Evolutionary conservation across 2,329 filamentous ascomycete genomes (phyloP), one percentile per base, ranked within the genome.

Genomic region (Colletotrichum liriopes): DNA sequence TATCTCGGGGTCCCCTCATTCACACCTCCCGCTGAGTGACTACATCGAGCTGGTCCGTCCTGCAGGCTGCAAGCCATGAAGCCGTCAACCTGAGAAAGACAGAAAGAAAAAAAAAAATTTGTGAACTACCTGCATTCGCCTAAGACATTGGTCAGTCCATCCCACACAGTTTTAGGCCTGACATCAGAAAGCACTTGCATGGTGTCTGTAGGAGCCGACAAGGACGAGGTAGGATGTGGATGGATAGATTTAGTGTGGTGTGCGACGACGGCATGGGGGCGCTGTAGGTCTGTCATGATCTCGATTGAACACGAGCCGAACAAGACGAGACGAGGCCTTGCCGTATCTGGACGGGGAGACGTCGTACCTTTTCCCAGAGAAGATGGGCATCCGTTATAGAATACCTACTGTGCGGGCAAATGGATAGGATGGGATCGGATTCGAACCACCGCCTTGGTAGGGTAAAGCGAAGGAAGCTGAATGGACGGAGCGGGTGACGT

Each of bases 1-100:
- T 65, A 60, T 69, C 52, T 72, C 59, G 65, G 60, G 43, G 65
- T 60, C 49, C 58, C 29, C 59, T 69, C 54, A 63, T 47, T 26
- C 52, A 58, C 62, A 45, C 26, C 35, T 54, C 23, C 23, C 49
- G 20, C n/a, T 52, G 20, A 63, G 59, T 61, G 61, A 59, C 59
- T 54, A 69, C 43, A 65, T 69, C 59, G 23, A 49, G 39, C 47
- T 55, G 69, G 69, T 55, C 39, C 60, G 55, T 63, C 43, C 61
- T 73, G 71, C 67, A 70, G 32, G 55, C 67, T 67, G 67, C 67
- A 71, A 73, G 71, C 71, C 67, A 71, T 71, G 61, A 63, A 73
- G 56, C 71, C 49, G 41, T 54, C 49, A 52, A 65, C 49, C 41
- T 66, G 61, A 52, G 37, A 67, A 23, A 41, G 23, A 51, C 12